These are phyloP conservation scores for Flammula alnicola DNA, from an alignment of 1,284 basidiomycete genomes.

Conservation along the genomic window DNA sequence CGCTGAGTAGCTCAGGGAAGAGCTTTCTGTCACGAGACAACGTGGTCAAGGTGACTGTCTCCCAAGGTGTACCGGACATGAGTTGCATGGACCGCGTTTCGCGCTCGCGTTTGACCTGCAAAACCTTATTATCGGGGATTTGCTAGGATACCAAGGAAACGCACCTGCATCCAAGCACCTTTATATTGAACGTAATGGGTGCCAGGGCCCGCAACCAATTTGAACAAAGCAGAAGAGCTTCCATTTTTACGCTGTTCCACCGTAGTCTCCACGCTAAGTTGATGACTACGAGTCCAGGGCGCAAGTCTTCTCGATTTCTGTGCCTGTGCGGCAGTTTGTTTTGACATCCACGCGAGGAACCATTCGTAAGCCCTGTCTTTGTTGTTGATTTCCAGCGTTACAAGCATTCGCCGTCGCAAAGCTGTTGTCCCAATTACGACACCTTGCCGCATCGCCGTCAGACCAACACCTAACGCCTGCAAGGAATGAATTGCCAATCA, in stretches of 20 bases:
- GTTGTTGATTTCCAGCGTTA: conserved; percentile 95
- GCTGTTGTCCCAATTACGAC: conserved; percentile 72
- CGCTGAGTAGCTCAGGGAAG: conserved; percentile 82
- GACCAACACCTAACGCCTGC: conserved; percentile 85
- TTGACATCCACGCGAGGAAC: conserved; percentile 98
- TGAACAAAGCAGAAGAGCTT: conserved; percentile 86
- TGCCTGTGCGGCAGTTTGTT: conserved; percentile 47
- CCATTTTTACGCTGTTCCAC: conserved; percentile 91
- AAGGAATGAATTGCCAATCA: conserved; percentile 8
- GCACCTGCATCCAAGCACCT: conserved; percentile 94
- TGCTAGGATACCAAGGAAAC: conserved; percentile 25
- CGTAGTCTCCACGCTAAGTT: conserved; percentile 93
- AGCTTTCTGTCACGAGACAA: conserved; percentile 84
- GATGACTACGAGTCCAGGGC: conserved; percentile 80
- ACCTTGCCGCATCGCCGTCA: conserved; percentile 77
- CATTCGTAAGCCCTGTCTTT: conserved; percentile 96
- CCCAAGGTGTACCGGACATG: conserved; percentile 94
- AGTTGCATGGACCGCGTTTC: conserved; percentile 93
- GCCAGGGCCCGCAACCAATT: conserved; percentile 94
- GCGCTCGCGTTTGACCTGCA: conserved; percentile 88
- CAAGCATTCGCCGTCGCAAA: conserved; percentile 89
- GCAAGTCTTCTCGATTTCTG: conserved; percentile 35
- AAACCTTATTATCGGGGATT: neutral
- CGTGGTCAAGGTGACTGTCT: conserved; percentile 94
- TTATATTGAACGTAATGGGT: conserved; percentile 92